Conservation (phyloP, 768 basidiomycete species). For the Hydnomerulius pinastri region DNA sequence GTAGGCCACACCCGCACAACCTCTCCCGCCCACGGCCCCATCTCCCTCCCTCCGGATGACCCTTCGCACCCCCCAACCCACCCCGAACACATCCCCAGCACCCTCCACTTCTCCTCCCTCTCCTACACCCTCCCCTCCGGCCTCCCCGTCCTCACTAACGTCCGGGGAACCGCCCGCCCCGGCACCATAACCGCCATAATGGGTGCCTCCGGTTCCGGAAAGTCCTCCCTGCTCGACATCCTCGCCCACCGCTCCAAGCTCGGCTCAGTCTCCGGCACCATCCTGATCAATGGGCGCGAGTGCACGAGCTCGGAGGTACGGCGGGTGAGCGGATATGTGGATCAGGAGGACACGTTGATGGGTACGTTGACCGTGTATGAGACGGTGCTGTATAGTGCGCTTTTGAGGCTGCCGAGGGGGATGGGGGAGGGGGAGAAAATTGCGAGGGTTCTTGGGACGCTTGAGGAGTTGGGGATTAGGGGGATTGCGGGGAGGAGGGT, state of each 20-base stretch:
- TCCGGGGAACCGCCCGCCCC: slow-evolving; percentile 82
- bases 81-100: slow-evolving; percentile 89
- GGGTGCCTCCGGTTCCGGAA: slow-evolving; percentile 96
- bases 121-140: slow-evolving; percentile 70
- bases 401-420: slow-evolving; percentile 87
- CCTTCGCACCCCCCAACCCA: slow-evolving; percentile 56
- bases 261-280: slow-evolving; percentile 70
- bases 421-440: slow-evolving; percentile 97
- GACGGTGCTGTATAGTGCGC: slow-evolving; percentile 91
- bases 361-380: slow-evolving; percentile 97
- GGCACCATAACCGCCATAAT: slow-evolving; percentile 95
- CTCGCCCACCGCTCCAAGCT: slow-evolving; percentile 89
- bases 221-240: slow-evolving; percentile 95
- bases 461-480: slow-evolving; percentile 94
- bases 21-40: slow-evolving; percentile 56
- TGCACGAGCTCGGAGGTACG: slow-evolving; percentile 73
- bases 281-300: slow-evolving; percentile 86
- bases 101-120: slow-evolving; percentile 86
- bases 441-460: slow-evolving; percentile 89
- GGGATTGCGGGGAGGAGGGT: slow-evolving; percentile 89
- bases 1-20: slow-evolving; percentile 65
- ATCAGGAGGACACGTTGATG: slow-evolving; percentile 98
- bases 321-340: slow-evolving; percentile 90
- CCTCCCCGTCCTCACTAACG: slow-evolving; percentile 71
- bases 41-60: slow-evolving; percentile 86